Evolutionary conservation across 1,139 yeast species (phyloP).

Genomic region (Pichia sp.): DNA sequence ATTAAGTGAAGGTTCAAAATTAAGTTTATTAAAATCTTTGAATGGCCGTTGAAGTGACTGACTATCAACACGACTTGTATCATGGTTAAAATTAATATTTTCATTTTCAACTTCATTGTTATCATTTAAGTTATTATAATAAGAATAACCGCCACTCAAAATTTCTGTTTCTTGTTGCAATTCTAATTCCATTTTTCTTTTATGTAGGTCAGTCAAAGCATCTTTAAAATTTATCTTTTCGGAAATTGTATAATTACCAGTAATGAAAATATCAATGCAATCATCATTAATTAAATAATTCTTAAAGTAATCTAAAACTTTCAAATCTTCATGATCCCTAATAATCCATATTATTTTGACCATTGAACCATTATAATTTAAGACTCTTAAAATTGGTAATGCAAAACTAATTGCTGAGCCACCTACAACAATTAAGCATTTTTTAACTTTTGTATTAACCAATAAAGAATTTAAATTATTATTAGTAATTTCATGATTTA

Average conservation of each 20-base stretch:
- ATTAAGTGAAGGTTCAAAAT: no score
- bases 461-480: slow-evolving; percentile 24
- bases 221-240: slow-evolving; percentile 26
- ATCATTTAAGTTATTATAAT: slow-evolving; percentile 2
- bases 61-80: no score
- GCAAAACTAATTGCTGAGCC: slow-evolving; percentile 80
- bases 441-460: slow-evolving; percentile 33
- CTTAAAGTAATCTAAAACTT: slow-evolving; percentile 55
- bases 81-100: neutral
- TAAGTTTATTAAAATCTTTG: no score
- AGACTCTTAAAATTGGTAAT: slow-evolving; percentile 68
- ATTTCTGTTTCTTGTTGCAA: slow-evolving; percentile 21
- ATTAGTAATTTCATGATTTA: slow-evolving; percentile 7
- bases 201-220: slow-evolving; percentile 26
- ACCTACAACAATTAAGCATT: slow-evolving; percentile 63
- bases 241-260: slow-evolving; percentile 38
- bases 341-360: slow-evolving; percentile 84
- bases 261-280: slow-evolving; percentile 64
- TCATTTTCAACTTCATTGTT: neutral
- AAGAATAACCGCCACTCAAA: slow-evolving; percentile 19
- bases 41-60: no score
- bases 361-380: slow-evolving; percentile 72
- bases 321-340: slow-evolving; percentile 71
- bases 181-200: slow-evolving; percentile 21
- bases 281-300: slow-evolving; percentile 55